Conservation (phyloP, 2,329 filamentous ascomycete genomes). For the Cercospora citrullina region DNA sequence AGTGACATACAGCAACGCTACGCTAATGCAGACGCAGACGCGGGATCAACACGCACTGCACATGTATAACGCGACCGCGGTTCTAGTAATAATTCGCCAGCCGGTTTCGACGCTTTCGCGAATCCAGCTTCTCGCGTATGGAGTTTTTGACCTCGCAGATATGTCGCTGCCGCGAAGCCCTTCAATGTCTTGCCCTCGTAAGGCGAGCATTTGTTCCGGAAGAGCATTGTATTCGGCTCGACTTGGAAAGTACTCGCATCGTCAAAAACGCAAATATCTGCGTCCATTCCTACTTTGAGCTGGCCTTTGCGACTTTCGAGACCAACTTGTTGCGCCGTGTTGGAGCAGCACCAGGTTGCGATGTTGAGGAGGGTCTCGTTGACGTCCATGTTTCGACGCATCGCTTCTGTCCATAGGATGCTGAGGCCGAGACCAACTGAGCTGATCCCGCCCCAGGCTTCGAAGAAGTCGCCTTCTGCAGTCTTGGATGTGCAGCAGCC, state of each 20-base stretch:
- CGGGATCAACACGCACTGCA: not conserved
- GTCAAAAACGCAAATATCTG: slow-evolving; percentile 90
- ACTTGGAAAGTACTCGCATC: slow-evolving; percentile 74
- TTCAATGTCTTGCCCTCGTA: slow-evolving; percentile 79
- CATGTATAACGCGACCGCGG: slow-evolving; percentile 37
- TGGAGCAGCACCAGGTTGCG: slow-evolving; percentile 79
- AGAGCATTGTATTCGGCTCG: slow-evolving; percentile 76
- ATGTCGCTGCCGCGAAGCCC: slow-evolving; percentile 81
- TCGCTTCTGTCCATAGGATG: slow-evolving; percentile 80
- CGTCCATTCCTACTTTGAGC: slow-evolving; percentile 77
- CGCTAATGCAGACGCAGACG: not conserved
- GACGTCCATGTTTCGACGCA: slow-evolving; percentile 56
- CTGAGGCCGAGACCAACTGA: slow-evolving; percentile 89
- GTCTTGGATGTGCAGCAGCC: slow-evolving; percentile 54
- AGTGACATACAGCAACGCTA: not conserved
- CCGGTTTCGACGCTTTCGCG: slow-evolving; percentile 51
- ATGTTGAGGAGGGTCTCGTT: slow-evolving; percentile 70
- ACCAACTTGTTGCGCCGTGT: slow-evolving; percentile 86
- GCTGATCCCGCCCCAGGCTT: slow-evolving; percentile 93
- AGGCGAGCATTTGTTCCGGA: slow-evolving; percentile 88
- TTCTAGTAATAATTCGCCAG: slow-evolving; percentile 55
- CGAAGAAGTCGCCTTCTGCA: slow-evolving; percentile 87
- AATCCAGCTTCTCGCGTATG: slow-evolving; percentile 68
- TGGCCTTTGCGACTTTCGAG: slow-evolving; percentile 79
- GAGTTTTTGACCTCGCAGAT: slow-evolving; percentile 75